A percentile compares a stretch with the other conserved stretches of the same genome.
Evolutionary conservation across 139 green algal genomes (phyloP).

Genomic region (Micractinium conductrix): DNA sequence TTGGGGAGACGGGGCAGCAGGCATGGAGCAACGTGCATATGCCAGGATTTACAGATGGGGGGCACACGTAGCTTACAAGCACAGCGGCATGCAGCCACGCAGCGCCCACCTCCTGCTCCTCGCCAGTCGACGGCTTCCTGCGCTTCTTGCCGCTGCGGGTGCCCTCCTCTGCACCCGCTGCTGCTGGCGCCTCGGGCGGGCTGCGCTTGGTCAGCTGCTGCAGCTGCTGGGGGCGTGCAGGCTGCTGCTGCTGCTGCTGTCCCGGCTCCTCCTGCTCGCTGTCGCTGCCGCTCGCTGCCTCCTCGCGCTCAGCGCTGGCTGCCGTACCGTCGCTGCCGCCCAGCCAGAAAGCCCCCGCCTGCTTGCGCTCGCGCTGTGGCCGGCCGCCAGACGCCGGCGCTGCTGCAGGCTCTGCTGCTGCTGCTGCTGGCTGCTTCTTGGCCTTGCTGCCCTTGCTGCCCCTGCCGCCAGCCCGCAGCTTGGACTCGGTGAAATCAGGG

Average conservation of each 20-base stretch:
- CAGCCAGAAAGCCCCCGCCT: slow-evolving; percentile 24
- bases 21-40: no score
- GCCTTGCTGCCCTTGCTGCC: background rate
- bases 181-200: background rate
- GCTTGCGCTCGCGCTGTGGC: slow-evolving; percentile 21
- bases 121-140: background rate
- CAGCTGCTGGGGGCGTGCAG: background rate
- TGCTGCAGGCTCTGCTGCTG: background rate
- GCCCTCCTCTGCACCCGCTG: background rate
- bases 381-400: background rate
- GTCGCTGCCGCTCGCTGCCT: background rate
- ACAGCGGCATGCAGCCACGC: background rate
- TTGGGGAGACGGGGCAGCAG: no score
- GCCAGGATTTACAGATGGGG: no score
- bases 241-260: background rate
- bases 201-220: background rate
- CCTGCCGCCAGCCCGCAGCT: background rate
- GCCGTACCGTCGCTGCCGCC: background rate
- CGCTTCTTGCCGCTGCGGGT: slow-evolving; percentile 1
- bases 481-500: slow-evolving; percentile 17
- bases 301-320: background rate
- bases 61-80: no score
- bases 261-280: background rate
- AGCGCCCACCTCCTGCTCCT: background rate
- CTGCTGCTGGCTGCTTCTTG: background rate